Base-by-base conservation (phyloP, 164 flowering plant genomes). In the Sextonia rubra region DNA sequence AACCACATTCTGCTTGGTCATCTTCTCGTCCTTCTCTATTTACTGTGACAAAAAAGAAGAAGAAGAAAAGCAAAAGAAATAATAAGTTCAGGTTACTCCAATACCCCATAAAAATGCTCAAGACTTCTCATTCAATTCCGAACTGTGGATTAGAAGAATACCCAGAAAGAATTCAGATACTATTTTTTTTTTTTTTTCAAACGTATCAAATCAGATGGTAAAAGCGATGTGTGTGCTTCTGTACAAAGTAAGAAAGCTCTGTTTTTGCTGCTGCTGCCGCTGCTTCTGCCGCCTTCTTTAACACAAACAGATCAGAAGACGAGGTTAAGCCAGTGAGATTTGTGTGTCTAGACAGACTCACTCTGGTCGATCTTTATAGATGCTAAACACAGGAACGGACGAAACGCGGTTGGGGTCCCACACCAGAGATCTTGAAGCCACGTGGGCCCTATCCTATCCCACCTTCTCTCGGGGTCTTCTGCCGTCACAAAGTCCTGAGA, bases 1-100 rank as follows among this genome's bases (percentile, higher is more conserved):
- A 23, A 83, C 69, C 82, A 87, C 85, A 79, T 81, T 87, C 47
- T 82, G 90, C 76, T 90, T 90, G 2, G 88, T 92, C 93, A 89
- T 88, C 49, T 76, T 64, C 44, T 27, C 4, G 32, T 17, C 24
- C 32, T 32, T 32, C 44, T 37, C 44, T 37, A 37, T 37, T 37
- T 37, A 7, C 44, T 37, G 44, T 37, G 9, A 37, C 44, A 7
- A 37, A 37, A 44, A 61, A 27, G 8, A 12, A 24, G 7, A 32
- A 60, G 66, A 62, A 62, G 29, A 8, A 60, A 23, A 23, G n/a
- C 23, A 60, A 23, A 25, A 12, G 64, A 64, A 15, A 64, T 30
- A 14, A 2, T 8, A 14, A 37, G 44, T 37, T 37, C 44, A 37
- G 44, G 44, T 37, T 37, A 8, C 11, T 37, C 44, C 44, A 7